A percentile compares a stretch with the other conserved stretches of the same genome.
phyloP scores from a whole-genome alignment of 805 yeast species.

The Saccharomycopsis synnaedendra region DNA sequence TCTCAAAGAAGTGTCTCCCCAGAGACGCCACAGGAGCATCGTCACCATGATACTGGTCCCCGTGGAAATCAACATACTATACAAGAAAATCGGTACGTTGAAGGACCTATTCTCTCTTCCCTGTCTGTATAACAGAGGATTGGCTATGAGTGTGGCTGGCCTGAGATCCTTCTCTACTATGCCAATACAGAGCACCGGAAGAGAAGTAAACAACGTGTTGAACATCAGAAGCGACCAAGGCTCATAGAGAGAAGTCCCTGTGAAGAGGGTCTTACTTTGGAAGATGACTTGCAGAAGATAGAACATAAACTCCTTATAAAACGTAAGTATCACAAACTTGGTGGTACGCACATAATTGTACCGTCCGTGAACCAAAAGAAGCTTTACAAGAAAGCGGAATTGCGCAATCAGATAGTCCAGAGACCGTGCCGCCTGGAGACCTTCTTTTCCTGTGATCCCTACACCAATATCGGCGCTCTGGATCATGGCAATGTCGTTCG shows the following conservation, averaged over 20 bases:
- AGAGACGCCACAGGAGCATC: conserved; percentile 52
- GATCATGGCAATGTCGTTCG: conserved; percentile 98
- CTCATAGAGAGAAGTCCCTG: conserved; percentile 90
- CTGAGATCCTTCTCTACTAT: conserved; percentile 86
- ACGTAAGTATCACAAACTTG: conserved; percentile 85
- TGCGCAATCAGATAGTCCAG: conserved; percentile 95
- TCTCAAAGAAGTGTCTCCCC: conserved; percentile 55
- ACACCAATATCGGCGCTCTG: conserved; percentile 97
- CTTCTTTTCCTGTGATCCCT: conserved; percentile 96
- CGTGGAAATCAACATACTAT: conserved; percentile 74
- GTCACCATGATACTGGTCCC: conserved; percentile 60
- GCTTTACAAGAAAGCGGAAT: conserved; percentile 71
- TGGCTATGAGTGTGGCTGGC: conserved; percentile 80
- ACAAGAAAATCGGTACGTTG: conserved; percentile 53
- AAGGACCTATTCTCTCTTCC: conserved; percentile 72
- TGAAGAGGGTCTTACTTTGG: conserved; percentile 77
- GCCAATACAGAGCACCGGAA: conserved; percentile 89
- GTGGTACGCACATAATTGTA: conserved; percentile 89
- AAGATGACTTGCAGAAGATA: conserved; percentile 81
- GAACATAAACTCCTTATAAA: conserved; percentile 86
- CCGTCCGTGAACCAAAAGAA: conserved; percentile 87
- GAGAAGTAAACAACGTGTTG: conserved; percentile 87
- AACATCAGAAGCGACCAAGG: conserved; percentile 96
- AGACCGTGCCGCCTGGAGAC: conserved; percentile 90
- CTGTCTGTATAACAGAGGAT: conserved; percentile 76